Evolutionary conservation across 352 stramenopile genomes (phyloP), one percentile per base, ranked within the genome.

Genomic region (Phytophthora fragariae): DNA sequence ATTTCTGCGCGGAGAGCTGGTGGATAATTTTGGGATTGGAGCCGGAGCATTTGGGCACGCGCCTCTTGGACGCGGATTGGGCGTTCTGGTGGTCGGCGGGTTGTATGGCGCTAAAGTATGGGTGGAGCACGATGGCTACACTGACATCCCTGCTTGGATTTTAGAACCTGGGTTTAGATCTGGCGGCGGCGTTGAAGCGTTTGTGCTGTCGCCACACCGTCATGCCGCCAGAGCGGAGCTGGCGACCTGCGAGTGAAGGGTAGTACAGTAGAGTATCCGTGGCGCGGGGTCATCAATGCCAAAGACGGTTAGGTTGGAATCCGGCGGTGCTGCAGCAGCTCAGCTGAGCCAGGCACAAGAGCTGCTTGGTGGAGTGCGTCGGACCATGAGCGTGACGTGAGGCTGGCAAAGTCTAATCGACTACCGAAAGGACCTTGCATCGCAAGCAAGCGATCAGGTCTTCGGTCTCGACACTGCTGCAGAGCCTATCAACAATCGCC

Each of bases 61-160:
- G 55, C 55, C 55, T 60, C 33, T 60, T 60, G 55, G 55, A 17
- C 21, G 21, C 14, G 35, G 52, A 60, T 55, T 56, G 35, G 62
- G 21, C 33, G 8, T 33, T 49, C 54, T 47, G 54, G 31, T 29
- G 54, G 41, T 17, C 41, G 41, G 41, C 41, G 9, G 14, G 4
- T 49, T 54, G 31, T 59, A 29, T 54, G 24, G 47, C 15, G 15
- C 5, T 27, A n/a, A 2, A 59, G 29, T 59, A 59, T 47, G 54
- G 29, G 17, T 29, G 5, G n/a, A 5, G 17, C 47, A 14, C 47
- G 47, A 54, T 54, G 47, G 47, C 11, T 54, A 29, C 47, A 29
- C 9, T 5, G n/a, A 27, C 24, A 27, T 27, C 24, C n/a, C 7
- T 10, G n/a, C 8, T n/a, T 54, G n/a, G 46, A 27, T 7, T 17